Evolutionary conservation across 2,329 filamentous ascomycete species (phyloP), one percentile per base, ranked within the genome.

Genomic region (Bertia moriformis): DNA sequence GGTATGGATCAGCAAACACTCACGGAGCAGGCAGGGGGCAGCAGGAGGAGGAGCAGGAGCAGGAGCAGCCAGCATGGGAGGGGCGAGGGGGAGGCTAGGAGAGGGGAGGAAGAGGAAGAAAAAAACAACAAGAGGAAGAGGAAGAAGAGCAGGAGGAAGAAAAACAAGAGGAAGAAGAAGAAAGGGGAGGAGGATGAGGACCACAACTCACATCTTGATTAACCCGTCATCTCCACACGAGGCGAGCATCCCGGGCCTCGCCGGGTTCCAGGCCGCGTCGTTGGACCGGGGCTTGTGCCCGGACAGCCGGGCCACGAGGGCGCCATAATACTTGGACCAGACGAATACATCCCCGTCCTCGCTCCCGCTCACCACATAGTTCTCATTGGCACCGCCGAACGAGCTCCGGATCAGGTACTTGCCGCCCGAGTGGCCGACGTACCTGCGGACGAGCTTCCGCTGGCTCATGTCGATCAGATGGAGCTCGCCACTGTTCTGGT

Each of bases 351-450:
- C 69, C 2, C 76, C 75, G 45, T 77, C 73, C 70, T 95, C 87
- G 50, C 87, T 94, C 10, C 91, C 91, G 50, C 84, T 89, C 19
- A 93, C 68, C 7, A 96, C 81, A 56, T 95, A 95, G 54, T 81
- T 88, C 60, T 95, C 87, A 42, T 84, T 80, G 1, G 89, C 88
- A 20, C 91, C 91, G 14, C 91, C 91, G 58, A 95, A 91, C 0
- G 69, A 65, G 49, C 79, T 83, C 38, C 89, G 72, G 42, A 98
- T 93, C 40, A 95, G 71, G 52, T 67, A 94, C 2, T 80, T 64
- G 40, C 76, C 79, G 44, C 87, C 84, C 33, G 69, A 72, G 44
- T 88, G 82, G 0, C 86, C 88, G 14, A 73, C 65, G 53, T 83
- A 96, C 47, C 69, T 77, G 47, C 82, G 78, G 3, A 89, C 65